Percentiles rank a stretch among this genome's conserved stretches.
phyloP scores from a whole-genome alignment of 2,329 filamentous ascomycete genomes.

The Neodidymelliopsis sp. region DNA sequence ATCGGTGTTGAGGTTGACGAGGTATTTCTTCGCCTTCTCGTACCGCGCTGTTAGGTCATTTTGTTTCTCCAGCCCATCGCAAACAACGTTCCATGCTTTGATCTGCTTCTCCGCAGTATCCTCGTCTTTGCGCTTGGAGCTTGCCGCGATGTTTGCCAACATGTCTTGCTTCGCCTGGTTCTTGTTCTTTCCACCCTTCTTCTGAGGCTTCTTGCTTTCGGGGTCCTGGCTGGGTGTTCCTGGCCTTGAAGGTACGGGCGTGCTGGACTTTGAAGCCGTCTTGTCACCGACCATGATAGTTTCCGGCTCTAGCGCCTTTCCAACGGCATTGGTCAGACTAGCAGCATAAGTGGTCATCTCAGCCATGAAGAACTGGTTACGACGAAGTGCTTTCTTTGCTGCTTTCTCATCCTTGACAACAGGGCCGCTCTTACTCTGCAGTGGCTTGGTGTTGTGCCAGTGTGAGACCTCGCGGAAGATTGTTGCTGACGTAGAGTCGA shows the following conservation, averaged over 20 bases:
- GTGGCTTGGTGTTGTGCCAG: constrained; percentile 68
- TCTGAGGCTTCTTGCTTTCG: constrained; percentile 31
- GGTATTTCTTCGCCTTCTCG: constrained; percentile 58
- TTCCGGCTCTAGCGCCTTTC: constrained; percentile 70
- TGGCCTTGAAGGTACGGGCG: constrained; percentile 13
- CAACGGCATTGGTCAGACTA: constrained; percentile 70
- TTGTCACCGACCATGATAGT: constrained; percentile 62
- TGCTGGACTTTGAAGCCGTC: constrained; percentile 19
- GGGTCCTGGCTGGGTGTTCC: constrained; percentile 17
- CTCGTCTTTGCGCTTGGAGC: constrained; percentile 53
- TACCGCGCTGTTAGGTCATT: constrained; percentile 55
- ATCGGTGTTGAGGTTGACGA: constrained; percentile 52
- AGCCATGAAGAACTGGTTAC: constrained; percentile 71
- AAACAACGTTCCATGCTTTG: constrained; percentile 56
- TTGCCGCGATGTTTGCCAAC: constrained; percentile 52
- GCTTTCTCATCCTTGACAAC: constrained; percentile 44
- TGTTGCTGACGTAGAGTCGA: constrained; percentile 43
- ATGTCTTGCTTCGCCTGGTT: constrained; percentile 54
- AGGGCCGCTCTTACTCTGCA: constrained; percentile 47
- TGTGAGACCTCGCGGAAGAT: constrained; percentile 62
- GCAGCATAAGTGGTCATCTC: constrained; percentile 74
- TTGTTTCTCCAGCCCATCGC: constrained; percentile 58
- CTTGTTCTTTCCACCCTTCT: constrained; percentile 37
- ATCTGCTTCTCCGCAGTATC: constrained; percentile 51
- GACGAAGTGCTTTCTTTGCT: constrained; percentile 48